These are phyloP conservation scores for Garcia nutans DNA, from an alignment of 345 rosid species.

Conservation along the genomic window DNA sequence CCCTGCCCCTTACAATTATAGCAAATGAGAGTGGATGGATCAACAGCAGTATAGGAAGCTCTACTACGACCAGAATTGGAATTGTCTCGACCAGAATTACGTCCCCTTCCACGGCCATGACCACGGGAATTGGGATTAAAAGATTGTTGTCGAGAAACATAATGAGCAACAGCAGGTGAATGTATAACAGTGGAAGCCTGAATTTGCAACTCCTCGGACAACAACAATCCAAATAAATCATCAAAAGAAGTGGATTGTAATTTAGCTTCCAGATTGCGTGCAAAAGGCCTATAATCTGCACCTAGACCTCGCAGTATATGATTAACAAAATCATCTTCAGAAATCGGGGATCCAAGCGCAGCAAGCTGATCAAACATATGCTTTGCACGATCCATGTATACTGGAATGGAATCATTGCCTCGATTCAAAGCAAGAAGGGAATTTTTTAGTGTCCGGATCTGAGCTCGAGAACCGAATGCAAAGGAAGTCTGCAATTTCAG, in stretches of 20 bases:
- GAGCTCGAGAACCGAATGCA: background rate
- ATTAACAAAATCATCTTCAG: background rate
- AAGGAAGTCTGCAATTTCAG: fast-evolving
- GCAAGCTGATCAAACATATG: too few species aligned
- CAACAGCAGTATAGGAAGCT: too few species aligned
- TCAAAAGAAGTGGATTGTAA: too few species aligned
- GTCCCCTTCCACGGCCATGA: too few species aligned
- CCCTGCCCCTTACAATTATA: too few species aligned
- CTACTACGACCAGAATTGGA: too few species aligned
- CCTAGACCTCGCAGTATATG: background rate
- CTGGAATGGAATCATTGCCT: background rate
- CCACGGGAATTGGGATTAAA: too few species aligned
- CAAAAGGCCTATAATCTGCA: background rate
- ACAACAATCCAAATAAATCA: background rate
- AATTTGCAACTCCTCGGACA: background rate
- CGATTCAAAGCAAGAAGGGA: background rate
- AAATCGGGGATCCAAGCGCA: background rate
- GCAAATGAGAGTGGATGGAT: too few species aligned
- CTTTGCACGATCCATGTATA: background rate
- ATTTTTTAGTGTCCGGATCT: background rate
- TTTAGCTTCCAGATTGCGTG: background rate
- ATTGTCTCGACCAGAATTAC: too few species aligned
- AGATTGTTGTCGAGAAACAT: background rate
- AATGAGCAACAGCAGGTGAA: background rate
- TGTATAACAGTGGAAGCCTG: background rate